Base-by-base conservation (phyloP, 2,329 filamentous ascomycete species). In the Ceratocystis harringtonii region DNA sequence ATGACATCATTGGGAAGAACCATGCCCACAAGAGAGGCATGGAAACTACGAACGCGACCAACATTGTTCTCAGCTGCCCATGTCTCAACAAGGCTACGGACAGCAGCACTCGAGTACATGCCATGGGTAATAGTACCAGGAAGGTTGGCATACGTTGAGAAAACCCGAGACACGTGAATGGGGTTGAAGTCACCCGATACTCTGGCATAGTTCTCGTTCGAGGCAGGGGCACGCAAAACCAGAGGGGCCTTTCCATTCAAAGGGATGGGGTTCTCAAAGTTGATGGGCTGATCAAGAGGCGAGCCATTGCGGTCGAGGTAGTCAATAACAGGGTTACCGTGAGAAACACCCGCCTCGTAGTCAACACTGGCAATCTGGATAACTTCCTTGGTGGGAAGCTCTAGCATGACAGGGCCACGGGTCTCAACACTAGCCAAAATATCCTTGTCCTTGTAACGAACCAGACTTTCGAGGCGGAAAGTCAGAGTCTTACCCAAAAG, bases 41-140 rank as follows among this genome's bases (percentile, higher is more conserved):
- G 91, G 84, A 96, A 99, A 78, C 92, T 96, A 72, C 94, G 87
- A 63, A 99, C 92, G 71, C 94, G 92, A 57, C 94, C 92, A 71
- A 97, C 87, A 74, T 99, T 94, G 81, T 99, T 99, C 79, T 99
- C 95, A 0, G 92, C 94, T 63, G 95, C 94, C 94, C 94, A 99
- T 0, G 91, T 99, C 81, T 99, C 94, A 5, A 99, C 92, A 64
- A 99, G 80, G 74, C 91, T 95, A 72, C 95, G 88, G 32, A 99
- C 94, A 45, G 94, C 90, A 70, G 94, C 94, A 76, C 92, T 97
- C 1, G 92, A 95, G 81, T 97, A 99, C 94, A 99, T 99, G 74
- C 94, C 94, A 74, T 99, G 94, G 1, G 94, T 99, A 73, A 99
- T 99, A 57, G 94, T 99, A 62, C 94, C 95, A 1, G 92, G 92